Evolutionary conservation across 75 land plant species (phyloP).

Genomic region (Chamaecyparis obtusa): DNA sequence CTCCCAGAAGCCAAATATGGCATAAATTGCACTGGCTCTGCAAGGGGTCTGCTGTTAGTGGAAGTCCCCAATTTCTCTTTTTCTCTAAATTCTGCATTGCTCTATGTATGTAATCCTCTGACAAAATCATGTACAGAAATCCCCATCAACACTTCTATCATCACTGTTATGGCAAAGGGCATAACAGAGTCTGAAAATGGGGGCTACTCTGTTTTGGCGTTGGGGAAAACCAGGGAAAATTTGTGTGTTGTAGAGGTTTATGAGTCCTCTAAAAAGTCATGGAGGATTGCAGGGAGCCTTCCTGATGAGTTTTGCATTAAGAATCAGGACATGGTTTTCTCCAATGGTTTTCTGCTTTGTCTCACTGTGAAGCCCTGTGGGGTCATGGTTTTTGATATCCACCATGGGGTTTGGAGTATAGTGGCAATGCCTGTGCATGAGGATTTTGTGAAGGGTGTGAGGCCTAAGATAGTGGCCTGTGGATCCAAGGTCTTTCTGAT

Average conservation of each 20-base stretch:
- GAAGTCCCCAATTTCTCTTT: background rate
- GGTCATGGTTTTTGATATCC: background rate
- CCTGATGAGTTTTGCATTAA: background rate
- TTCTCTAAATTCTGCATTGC: background rate
- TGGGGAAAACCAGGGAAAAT: conserved; percentile 7
- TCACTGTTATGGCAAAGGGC: background rate
- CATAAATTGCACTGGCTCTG: background rate
- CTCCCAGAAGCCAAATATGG: background rate
- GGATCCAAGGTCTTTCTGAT: conserved; percentile 1
- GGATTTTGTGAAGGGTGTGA: background rate
- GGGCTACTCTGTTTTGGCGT: background rate
- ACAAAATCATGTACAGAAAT: background rate
- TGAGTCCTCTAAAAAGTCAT: background rate
- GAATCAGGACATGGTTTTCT: conserved; percentile 5
- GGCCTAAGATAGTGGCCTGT: background rate
- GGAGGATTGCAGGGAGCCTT: background rate
- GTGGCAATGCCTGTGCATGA: background rate
- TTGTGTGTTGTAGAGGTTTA: background rate
- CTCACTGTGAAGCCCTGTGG: background rate
- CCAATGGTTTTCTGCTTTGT: background rate
- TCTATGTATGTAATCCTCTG: background rate
- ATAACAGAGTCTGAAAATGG: conserved; percentile 6
- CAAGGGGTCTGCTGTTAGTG: background rate
- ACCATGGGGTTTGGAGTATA: background rate
- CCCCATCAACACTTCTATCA: background rate